Evolutionary conservation across 129 eudicot species (phyloP).

Genomic region (Flaveria robusta): DNA sequence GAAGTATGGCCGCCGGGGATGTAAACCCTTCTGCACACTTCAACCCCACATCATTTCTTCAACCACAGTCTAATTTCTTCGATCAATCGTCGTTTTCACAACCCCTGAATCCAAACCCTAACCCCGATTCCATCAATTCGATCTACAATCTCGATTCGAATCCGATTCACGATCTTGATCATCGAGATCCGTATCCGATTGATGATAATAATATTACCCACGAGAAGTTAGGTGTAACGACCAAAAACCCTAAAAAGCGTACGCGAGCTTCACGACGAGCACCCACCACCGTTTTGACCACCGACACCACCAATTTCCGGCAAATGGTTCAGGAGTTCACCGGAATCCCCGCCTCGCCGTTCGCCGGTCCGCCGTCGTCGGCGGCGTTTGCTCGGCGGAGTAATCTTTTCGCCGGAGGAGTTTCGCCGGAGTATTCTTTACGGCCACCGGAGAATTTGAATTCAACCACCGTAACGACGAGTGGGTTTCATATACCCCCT

Average conservation of each 20-base stretch:
- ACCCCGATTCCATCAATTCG: slow-evolving; percentile 30
- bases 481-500: slow-evolving; percentile 28
- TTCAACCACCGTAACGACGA: slow-evolving; percentile 14
- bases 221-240: slow-evolving; percentile 15
- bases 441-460: slow-evolving; percentile 58
- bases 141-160: slow-evolving; percentile 42
- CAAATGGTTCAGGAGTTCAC: slow-evolving; percentile 95
- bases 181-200: slow-evolving; percentile 8
- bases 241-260: slow-evolving; percentile 70
- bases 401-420: slow-evolving; percentile 41
- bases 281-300: slow-evolving; percentile 83
- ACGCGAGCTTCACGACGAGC: slow-evolving; percentile 88
- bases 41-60: slow-evolving; percentile 14
- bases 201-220: slow-evolving; percentile 2
- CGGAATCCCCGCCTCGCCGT: slow-evolving; percentile 76
- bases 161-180: slow-evolving; percentile 29
- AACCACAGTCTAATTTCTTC: slow-evolving; percentile 30
- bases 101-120: slow-evolving; percentile 36
- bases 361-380: slow-evolving; percentile 32
- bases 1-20: too few relatives aligned
- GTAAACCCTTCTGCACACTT: slow-evolving; percentile 33
- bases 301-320: slow-evolving; percentile 82
- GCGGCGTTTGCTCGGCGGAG: slow-evolving; percentile 47
- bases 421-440: slow-evolving; percentile 46
- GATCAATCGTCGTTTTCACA: slow-evolving; percentile 43